Conservation (phyloP, 1,139 yeast genomes). For the Pichia sp. region DNA sequence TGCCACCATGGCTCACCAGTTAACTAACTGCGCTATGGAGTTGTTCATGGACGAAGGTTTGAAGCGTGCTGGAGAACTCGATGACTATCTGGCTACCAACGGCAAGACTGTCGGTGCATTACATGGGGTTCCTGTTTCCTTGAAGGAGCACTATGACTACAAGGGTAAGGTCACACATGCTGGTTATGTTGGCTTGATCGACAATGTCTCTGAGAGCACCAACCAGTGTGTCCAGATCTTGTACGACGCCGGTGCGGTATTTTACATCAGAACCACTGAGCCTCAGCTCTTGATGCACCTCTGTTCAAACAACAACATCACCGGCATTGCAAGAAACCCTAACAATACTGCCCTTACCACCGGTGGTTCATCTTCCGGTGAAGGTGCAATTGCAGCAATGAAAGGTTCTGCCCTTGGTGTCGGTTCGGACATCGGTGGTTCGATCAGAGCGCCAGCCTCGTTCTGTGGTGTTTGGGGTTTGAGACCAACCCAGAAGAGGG, state of each 20-base stretch:
- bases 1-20: slow-evolving; percentile 44
- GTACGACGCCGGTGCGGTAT: slow-evolving; percentile 47
- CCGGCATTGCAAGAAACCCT: slow-evolving; percentile 48
- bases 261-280: slow-evolving; percentile 45
- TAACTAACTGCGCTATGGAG: slow-evolving; percentile 54
- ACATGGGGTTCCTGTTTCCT: slow-evolving; percentile 50
- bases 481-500: slow-evolving; percentile 32
- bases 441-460: slow-evolving; percentile 38
- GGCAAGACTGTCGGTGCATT: slow-evolving; percentile 43
- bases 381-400: slow-evolving; percentile 61
- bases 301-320: slow-evolving; percentile 42
- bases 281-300: slow-evolving; percentile 42
- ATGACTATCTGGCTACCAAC: slow-evolving; percentile 34
- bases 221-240: slow-evolving; percentile 44
- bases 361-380: slow-evolving; percentile 73
- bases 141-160: slow-evolving; percentile 61
- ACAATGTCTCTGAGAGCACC: slow-evolving; percentile 38
- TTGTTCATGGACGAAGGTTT: slow-evolving; percentile 44
- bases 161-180: slow-evolving; percentile 53
- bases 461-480: slow-evolving; percentile 39
- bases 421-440: slow-evolving; percentile 52
- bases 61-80: slow-evolving; percentile 30
- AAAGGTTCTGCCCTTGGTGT: slow-evolving; percentile 62
- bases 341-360: slow-evolving; percentile 44
- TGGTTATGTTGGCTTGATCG: slow-evolving; percentile 43